Percentiles rank a stretch among this genome's conserved stretches.
phyloP scores from a whole-genome alignment of 768 basidiomycete species.

The Termitomyces sp. region DNA sequence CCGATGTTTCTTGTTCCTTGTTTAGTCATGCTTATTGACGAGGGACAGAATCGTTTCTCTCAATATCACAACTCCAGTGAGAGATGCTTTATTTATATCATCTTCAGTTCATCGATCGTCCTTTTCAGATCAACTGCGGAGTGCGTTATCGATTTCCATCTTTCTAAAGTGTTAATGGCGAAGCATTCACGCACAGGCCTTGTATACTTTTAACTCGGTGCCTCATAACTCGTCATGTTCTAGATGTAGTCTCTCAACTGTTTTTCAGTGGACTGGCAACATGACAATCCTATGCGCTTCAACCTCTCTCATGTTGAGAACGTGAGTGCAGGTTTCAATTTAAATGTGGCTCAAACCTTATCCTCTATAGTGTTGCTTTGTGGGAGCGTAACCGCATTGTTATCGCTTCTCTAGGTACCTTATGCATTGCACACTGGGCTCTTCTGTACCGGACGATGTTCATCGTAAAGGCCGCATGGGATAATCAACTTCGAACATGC shows the following conservation, averaged over 20 bases:
- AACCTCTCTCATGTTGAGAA: conserved; percentile 66
- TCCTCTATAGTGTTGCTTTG: conserved; percentile 47
- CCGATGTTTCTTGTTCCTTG: background rate
- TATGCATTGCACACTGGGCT: conserved; percentile 61
- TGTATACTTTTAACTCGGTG: conserved; percentile 68
- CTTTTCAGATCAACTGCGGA: conserved; percentile 51
- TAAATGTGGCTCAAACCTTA: background rate
- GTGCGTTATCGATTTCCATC: conserved; percentile 27
- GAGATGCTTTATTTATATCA: background rate
- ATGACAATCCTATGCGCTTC: conserved; percentile 62
- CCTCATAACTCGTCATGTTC: conserved; percentile 10
- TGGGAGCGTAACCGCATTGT: conserved; percentile 59
- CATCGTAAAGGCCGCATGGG: conserved; percentile 54
- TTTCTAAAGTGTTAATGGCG: background rate
- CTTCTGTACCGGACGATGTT: conserved; percentile 68
- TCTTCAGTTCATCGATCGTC: conserved; percentile 9
- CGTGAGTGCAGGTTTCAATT: conserved; percentile 32
- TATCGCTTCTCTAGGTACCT: conserved; percentile 40
- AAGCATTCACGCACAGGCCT: conserved; percentile 29
- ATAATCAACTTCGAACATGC: conserved; percentile 33
- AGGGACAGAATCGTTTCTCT: conserved; percentile 51
- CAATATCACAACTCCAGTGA: conserved; percentile 41
- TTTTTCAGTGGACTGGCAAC: conserved; percentile 51
- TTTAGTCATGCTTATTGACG: background rate
- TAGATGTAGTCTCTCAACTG: background rate